Evolutionary conservation across 2,329 filamentous ascomycete genomes (phyloP), one percentile per base, ranked within the genome.

Genomic region (Stemphylium lycopersici): DNA sequence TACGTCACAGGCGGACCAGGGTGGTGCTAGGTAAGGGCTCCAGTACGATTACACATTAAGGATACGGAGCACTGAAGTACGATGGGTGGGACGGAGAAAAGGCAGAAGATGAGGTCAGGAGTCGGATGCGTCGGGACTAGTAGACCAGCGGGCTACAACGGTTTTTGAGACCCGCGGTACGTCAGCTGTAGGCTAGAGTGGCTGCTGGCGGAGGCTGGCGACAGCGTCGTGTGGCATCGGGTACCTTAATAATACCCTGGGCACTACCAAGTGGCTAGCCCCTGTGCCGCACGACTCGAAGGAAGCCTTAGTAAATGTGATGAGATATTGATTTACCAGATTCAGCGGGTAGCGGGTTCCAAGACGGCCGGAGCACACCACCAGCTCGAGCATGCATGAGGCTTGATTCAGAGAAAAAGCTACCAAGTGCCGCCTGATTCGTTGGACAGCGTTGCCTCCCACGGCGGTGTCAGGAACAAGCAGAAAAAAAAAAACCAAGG

Each of bases 181-280:
- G 66, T 68, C 66, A 68, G 63, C 62, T 61, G 61, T 57, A 52
- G 56, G 55, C 56, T 49, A 49, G 34, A 26, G 16, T 38, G 36
- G 29, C 43, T 59, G 56, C 54, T 47, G 55, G 50, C 55, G 50
- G 59, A 59, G 56, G 59, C 59, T 61, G 52, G 61, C 49, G 56
- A 61, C 44, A 40, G 49, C 44, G 37, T 42, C 34, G 20, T 37
- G 34, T 38, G 46, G 52, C 47, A 55, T 46, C 44, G 59, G 66
- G 63, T 67, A 67, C 62, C 58, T 70, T 68, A 61, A 64, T 69
- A 58, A 63, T 55, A 34, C 42, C 52, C 48, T 55, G 48, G 41
- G 34, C 49, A 58, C 53, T 48, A 50, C 38, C 50, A 36, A 56
- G 58, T 36, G 42, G 48, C 20, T 32, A 11, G 58, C 41, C 59